Conservation (phyloP, 371 early-diverging fungal species). For the Mucor lusitanicus region DNA sequence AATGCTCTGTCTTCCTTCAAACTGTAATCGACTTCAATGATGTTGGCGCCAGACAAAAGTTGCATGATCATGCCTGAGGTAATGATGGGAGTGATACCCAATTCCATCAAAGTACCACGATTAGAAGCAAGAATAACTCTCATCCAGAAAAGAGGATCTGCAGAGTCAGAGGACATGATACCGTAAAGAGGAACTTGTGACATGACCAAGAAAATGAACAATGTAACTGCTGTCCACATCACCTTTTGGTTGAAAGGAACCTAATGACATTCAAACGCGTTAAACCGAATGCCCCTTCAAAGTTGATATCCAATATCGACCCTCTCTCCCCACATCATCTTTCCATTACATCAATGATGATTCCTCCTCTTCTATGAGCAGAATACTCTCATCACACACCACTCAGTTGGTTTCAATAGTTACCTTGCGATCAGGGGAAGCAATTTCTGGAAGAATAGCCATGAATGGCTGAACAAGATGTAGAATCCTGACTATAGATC, state of each 20-base stretch:
- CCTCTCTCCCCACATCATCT: neutral
- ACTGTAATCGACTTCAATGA: constrained; percentile 98
- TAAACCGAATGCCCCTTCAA: neutral
- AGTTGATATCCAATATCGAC: neutral
- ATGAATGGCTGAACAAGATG: constrained; percentile 99
- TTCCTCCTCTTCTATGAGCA: no score
- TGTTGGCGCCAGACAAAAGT: constrained; percentile 94
- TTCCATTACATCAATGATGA: neutral
- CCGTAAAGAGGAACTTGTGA: constrained; percentile 99
- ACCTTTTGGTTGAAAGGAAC: constrained; percentile 98
- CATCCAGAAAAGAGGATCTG: constrained; percentile 99
- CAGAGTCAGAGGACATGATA: constrained; percentile 98
- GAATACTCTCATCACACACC: neutral
- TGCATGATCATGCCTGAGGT: constrained; percentile 99
- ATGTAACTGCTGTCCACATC: constrained; percentile 99
- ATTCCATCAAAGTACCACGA: constrained; percentile 99
- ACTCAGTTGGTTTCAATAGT: neutral
- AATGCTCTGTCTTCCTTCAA: constrained; percentile 99
- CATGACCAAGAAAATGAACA: constrained; percentile 99
- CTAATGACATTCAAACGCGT: constrained; percentile 41
- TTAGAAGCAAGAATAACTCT: constrained; percentile 99
- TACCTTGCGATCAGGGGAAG: constrained; percentile 96
- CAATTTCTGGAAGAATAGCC: constrained; percentile 98
- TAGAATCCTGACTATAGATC: constrained; percentile 84
- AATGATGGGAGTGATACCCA: constrained; percentile 99